Conservation (phyloP, 257 asterid genomes). For the Galeopsis tetrahit region DNA sequence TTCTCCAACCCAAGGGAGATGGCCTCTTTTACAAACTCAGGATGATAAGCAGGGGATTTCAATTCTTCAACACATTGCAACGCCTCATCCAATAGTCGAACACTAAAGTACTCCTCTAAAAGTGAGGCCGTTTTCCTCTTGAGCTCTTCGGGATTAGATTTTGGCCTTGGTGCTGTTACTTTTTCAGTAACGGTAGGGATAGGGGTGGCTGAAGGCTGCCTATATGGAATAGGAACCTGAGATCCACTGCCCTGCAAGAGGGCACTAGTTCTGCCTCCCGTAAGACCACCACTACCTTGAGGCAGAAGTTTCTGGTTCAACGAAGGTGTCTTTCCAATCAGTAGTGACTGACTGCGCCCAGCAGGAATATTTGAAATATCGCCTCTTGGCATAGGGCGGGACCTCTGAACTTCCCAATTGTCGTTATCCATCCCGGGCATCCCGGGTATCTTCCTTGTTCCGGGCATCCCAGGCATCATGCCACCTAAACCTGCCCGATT, state of each 20-base stretch:
- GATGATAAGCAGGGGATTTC: constrained; percentile 78
- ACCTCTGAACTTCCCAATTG: constrained; percentile 87
- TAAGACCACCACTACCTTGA: constrained; percentile 69
- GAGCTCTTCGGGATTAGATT: constrained; percentile 50
- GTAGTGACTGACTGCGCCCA: constrained; percentile 64
- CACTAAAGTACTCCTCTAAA: constrained; percentile 77
- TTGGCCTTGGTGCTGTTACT: constrained; percentile 44
- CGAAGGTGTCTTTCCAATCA: constrained; percentile 58
- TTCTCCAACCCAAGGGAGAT: constrained; percentile 77
- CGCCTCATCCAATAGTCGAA: constrained; percentile 79
- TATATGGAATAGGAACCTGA: constrained; percentile 43
- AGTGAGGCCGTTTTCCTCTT: constrained; percentile 72
- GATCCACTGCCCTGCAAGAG: constrained; percentile 73
- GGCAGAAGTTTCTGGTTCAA: constrained; percentile 66
- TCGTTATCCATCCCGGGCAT: constrained; percentile 80
- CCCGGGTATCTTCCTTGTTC: constrained; percentile 87
- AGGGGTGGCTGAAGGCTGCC: constrained; percentile 43
- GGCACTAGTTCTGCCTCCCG: constrained; percentile 71
- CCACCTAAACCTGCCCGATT: constrained; percentile 90
- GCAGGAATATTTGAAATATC: constrained; percentile 53
- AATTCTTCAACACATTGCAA: constrained; percentile 81
- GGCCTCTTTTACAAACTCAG: constrained; percentile 86
- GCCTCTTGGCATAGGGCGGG: constrained; percentile 82
- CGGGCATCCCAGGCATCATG: constrained; percentile 99
- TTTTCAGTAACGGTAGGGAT: constrained; percentile 42